Evolutionary conservation across 192 early-diverging fungal genomes (phyloP).

Genomic region (Gaertneriomyces sp.): DNA sequence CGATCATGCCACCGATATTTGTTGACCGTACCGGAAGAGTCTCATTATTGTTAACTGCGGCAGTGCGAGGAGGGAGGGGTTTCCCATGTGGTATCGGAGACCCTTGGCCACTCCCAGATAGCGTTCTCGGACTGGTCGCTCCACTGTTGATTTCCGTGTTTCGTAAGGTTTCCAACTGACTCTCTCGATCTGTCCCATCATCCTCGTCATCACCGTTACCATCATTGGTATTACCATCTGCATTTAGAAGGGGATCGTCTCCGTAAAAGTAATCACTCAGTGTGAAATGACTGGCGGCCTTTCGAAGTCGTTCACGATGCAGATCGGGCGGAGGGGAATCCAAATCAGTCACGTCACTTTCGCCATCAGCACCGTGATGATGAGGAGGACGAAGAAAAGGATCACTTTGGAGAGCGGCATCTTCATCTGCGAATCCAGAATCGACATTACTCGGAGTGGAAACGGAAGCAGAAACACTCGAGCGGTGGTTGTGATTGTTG

Average conservation of each 20-base stretch:
- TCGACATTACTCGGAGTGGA: slow-evolving; percentile 3
- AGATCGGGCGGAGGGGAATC: neutral
- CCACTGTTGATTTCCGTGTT: too few species aligned
- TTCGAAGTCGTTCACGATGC: slow-evolving; percentile 11
- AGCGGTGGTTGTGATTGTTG: neutral
- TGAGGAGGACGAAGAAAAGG: too few species aligned
- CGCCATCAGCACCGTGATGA: too few species aligned
- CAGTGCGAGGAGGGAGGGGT: neutral
- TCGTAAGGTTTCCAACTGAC: too few species aligned
- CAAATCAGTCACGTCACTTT: neutral
- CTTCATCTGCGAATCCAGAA: slow-evolving; percentile 30
- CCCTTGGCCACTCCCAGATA: neutral
- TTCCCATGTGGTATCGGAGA: neutral
- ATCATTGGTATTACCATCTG: neutral
- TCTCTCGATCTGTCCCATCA: too few species aligned
- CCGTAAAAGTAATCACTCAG: slow-evolving; percentile 29
- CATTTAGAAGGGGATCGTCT: neutral
- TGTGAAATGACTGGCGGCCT: slow-evolving; percentile 28
- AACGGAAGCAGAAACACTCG: neutral
- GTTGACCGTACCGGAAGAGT: neutral
- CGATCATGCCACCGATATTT: neutral
- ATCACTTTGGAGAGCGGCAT: neutral
- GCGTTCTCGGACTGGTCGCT: neutral
- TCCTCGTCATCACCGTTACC: too few species aligned
- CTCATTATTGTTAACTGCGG: neutral